Percentiles rank a stretch among this genome's conserved stretches.
These are phyloP conservation scores for Agroathelia rolfsii DNA, from an alignment of 1,284 basidiomycete species.

Conservation along the genomic window DNA sequence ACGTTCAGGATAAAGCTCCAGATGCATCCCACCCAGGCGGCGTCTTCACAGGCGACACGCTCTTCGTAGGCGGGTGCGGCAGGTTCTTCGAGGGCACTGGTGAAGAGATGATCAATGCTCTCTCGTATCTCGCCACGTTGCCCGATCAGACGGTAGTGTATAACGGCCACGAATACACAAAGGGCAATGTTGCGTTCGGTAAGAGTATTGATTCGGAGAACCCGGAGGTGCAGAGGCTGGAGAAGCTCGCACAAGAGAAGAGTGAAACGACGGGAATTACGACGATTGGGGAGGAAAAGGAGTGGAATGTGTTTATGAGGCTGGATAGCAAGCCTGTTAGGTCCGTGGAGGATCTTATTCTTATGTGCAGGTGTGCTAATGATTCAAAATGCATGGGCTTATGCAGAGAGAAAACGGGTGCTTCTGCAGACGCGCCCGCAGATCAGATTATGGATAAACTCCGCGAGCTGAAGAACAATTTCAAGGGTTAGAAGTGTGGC, in stretches of 20 bases:
- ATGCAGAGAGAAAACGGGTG: slow-evolving; percentile 37
- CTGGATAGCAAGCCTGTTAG: slow-evolving; percentile 44
- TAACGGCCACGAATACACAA: slow-evolving; percentile 91
- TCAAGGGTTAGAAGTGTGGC: slow-evolving; percentile 29
- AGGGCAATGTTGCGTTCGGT: slow-evolving; percentile 55
- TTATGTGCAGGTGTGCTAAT: background rate
- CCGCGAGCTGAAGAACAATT: slow-evolving; percentile 79
- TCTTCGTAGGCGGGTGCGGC: slow-evolving; percentile 93
- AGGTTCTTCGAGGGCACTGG: slow-evolving; percentile 93
- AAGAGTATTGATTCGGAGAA: slow-evolving; percentile 59
- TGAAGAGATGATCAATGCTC: slow-evolving; percentile 75
- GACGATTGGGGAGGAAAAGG: slow-evolving; percentile 78
- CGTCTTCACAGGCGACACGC: slow-evolving; percentile 94
- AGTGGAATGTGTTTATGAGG: slow-evolving; percentile 82
- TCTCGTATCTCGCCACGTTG: slow-evolving; percentile 68
- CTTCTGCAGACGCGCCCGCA: slow-evolving; percentile 32
- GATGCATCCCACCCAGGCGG: slow-evolving; percentile 48
- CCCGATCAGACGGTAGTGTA: slow-evolving; percentile 80
- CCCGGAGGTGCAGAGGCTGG: slow-evolving; percentile 44
- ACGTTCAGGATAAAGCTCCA: slow-evolving; percentile 48
- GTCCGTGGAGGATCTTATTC: slow-evolving; percentile 28
- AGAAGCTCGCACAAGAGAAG: slow-evolving; percentile 40
- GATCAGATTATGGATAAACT: slow-evolving; percentile 64
- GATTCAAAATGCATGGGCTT: too few species aligned
- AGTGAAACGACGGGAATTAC: slow-evolving; percentile 64